phyloP scores from a whole-genome alignment of 2,329 filamentous ascomycete genomes.

The Aspergillus quadricinctus region DNA sequence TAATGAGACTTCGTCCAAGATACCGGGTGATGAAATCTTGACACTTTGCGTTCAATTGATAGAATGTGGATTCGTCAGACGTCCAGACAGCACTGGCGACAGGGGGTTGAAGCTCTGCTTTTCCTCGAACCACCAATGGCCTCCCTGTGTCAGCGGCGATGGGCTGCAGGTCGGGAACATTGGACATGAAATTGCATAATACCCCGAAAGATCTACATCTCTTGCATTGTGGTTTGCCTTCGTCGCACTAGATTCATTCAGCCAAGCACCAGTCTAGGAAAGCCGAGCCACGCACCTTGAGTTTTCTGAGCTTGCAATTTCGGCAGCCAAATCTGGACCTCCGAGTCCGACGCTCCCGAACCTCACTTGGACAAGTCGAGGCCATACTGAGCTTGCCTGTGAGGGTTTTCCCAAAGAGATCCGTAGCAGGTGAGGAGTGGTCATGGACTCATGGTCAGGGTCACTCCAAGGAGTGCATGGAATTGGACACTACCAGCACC shows the following conservation, averaged over 20 bases:
- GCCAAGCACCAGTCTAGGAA: slow-evolving; percentile 1
- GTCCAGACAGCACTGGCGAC: slow-evolving; percentile 34
- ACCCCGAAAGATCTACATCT: slow-evolving; percentile 44
- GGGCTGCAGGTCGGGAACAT: slow-evolving; percentile 38
- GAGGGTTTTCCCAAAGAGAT: slow-evolving; percentile 3
- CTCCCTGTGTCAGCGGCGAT: slow-evolving; percentile 18
- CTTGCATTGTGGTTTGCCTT: slow-evolving; percentile 42
- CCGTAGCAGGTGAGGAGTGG: background rate
- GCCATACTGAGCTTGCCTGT: background rate
- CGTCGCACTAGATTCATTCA: slow-evolving; percentile 41
- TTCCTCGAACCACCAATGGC: slow-evolving; percentile 14
- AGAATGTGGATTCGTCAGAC: slow-evolving; percentile 27
- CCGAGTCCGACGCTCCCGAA: slow-evolving; percentile 4
- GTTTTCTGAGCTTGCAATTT: slow-evolving; percentile 50
- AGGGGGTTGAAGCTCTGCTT: slow-evolving; percentile 18
- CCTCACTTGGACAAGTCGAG: background rate
- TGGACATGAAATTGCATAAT: slow-evolving; percentile 41
- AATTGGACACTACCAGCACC: slow-evolving; percentile 7
- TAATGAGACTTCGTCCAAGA: slow-evolving; percentile 35
- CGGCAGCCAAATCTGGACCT: slow-evolving; percentile 48
- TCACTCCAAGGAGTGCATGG: background rate
- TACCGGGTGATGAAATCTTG: slow-evolving; percentile 43
- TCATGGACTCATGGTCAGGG: no score
- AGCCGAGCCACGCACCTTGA: slow-evolving; percentile 39
- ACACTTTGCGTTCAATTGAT: slow-evolving; percentile 37